Evolutionary conservation across 2,329 filamentous ascomycete genomes (phyloP).

Genomic region (Botrytis paeoniae): DNA sequence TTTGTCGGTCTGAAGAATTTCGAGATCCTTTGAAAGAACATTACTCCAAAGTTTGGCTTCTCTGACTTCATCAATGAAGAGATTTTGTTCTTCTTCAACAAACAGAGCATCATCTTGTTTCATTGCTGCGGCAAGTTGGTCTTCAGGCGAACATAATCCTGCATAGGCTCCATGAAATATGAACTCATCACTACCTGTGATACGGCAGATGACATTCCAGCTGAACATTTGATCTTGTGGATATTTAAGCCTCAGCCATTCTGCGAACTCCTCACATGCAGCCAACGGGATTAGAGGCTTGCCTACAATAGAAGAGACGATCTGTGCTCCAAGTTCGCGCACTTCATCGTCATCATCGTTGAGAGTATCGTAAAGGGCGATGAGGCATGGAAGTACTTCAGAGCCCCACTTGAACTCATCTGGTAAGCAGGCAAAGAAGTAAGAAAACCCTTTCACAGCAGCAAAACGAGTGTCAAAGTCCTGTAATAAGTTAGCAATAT

Average conservation of each 20-base stretch:
- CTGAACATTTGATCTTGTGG: conserved; percentile 13
- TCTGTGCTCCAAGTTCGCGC: conserved; percentile 49
- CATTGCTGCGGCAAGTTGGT: conserved; percentile 47
- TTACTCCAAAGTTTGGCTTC: conserved; percentile 67
- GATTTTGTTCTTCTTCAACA: conserved; percentile 85
- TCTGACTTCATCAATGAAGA: conserved; percentile 81
- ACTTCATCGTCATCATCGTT: conserved; percentile 93
- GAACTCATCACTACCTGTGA: conserved; percentile 26
- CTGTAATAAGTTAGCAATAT: conserved; percentile 38
- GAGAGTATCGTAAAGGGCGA: conserved; percentile 71
- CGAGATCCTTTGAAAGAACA: conserved; percentile 39
- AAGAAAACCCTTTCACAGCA: conserved; percentile 55
- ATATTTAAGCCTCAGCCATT: conserved; percentile 22
- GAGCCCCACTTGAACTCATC: not conserved
- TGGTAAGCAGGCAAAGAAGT: conserved; percentile 41
- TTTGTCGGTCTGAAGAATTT: not conserved
- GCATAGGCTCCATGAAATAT: not conserved
- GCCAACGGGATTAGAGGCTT: conserved; percentile 41
- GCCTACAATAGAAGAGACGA: conserved; percentile 42
- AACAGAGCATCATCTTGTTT: conserved; percentile 70
- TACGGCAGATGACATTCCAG: conserved; percentile 24
- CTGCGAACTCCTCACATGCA: conserved; percentile 21
- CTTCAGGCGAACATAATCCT: conserved; percentile 37
- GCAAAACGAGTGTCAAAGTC: conserved; percentile 64
- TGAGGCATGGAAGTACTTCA: conserved; percentile 50